phyloP scores from a whole-genome alignment of 495 filamentous ascomycete species.

The Penicillium daleae region DNA sequence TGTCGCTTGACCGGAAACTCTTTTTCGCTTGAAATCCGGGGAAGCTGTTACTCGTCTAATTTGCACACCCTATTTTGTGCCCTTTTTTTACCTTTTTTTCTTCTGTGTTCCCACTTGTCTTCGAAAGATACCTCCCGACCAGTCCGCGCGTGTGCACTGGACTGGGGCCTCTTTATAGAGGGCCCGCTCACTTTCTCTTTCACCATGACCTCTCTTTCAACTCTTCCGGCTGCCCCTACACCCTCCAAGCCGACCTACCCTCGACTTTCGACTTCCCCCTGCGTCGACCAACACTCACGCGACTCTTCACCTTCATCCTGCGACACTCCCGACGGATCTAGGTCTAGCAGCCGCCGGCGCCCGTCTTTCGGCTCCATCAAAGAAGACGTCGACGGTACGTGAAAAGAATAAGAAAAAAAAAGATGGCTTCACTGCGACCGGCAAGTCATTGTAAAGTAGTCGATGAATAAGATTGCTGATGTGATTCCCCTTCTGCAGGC shows the following conservation, averaged over 20 bases:
- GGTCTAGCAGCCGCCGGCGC: constrained; percentile 47
- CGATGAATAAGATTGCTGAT: constrained; percentile 2
- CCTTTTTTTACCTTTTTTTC: constrained; percentile 27
- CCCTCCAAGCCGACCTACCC: constrained; percentile 32
- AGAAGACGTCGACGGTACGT: constrained; percentile 49
- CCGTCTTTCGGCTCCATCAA: constrained; percentile 52
- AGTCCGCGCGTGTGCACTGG: constrained; percentile 14
- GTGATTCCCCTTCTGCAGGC: constrained; percentile 34
- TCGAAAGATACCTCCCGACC: constrained; percentile 26
- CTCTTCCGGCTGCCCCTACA: constrained; percentile 21
- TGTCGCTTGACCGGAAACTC: constrained; percentile 27
- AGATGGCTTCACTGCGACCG: not conserved
- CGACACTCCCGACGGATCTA: constrained; percentile 45
- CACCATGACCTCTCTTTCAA: constrained; percentile 42
- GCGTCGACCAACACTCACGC: constrained; percentile 40
- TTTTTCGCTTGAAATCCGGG: constrained; percentile 42
- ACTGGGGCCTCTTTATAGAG: constrained; percentile 42
- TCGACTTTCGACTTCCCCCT: constrained; percentile 26
- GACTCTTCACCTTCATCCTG: constrained; percentile 43
- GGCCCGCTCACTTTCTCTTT: constrained; percentile 28
- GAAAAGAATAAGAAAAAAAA: no score
- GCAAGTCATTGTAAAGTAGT: not conserved
- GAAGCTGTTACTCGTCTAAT: constrained; percentile 34
- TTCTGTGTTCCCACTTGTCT: constrained; percentile 20
- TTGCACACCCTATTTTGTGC: constrained; percentile 17